Base-by-base conservation (phyloP, 495 filamentous ascomycete genomes). In the Penicillium arizonense region DNA sequence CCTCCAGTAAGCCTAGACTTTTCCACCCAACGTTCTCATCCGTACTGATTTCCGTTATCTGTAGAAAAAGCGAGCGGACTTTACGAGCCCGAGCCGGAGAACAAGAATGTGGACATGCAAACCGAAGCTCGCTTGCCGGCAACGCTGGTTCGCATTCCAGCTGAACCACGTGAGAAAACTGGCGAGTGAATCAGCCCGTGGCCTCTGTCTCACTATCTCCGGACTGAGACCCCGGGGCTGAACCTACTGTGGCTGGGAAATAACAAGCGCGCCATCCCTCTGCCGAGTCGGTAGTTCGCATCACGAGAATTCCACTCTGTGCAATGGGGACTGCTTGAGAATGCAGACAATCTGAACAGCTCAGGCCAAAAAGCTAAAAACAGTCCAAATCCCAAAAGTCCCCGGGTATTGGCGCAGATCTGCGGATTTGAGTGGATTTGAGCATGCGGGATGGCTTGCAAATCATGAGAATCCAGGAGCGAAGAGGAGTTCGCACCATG, bases 1-100 rank as follows among this genome's bases (percentile, higher is more conserved):
- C 95, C 51, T 96, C 91, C 46, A 83, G 94, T 98, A 84, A 67
- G 88, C 70, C 26, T 13, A 33, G 48, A 39, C 30, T 39, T 20
- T 39, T 20, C 56, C 56, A 58, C 56, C 49, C 54, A 42, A 21
- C 6, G 36, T 47, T 18, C 8, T 20, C 28, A 30, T 30, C 28
- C 2, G 9, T 34, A 45, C 34, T 39, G 44, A 49, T 36, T 24
- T 52, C 13, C 10, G 8, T 32, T 21, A 7, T 52, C 11, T 42
- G 45, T 51, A 68, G 65, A 41, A 18, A 61, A 64, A 52, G 62
- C 63, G 28, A 52, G 55, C 50, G 55, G 59, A 21, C 57, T 66
- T n/a, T 47, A 56, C 20, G 51, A 59, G 13, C 28, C 47, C 24
- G 37, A 41, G 24, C 9, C 50, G 43, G 56, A 63, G 14, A 49